These are phyloP conservation scores for Cladophialophora psammophila DNA, from an alignment of 2,329 filamentous ascomycete species.

Conservation along the genomic window DNA sequence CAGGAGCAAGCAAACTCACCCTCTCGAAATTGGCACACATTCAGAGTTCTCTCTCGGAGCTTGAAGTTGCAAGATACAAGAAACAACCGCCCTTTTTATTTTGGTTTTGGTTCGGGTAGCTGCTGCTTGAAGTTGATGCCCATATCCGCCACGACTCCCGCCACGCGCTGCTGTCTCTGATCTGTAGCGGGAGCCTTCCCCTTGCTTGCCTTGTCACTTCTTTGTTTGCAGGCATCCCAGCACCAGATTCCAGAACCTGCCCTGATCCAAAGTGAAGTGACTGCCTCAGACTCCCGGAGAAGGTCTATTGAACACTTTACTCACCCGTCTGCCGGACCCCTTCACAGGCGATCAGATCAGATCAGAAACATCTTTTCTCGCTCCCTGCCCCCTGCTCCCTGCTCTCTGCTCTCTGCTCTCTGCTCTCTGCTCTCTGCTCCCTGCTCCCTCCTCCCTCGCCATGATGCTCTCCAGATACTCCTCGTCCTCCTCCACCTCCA, in stretches of 20 bases:
- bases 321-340: constrained; percentile 27
- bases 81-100: not conserved
- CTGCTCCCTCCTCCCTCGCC: not conserved
- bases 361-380: not conserved
- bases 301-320: constrained; percentile 12
- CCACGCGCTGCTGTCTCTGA: not conserved
- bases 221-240: constrained; percentile 30
- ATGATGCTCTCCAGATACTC: constrained; percentile 30
- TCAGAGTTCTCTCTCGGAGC: no score
- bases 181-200: constrained; percentile 22
- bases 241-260: not conserved
- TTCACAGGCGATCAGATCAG: not conserved
- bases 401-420: not conserved
- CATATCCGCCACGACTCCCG: no score
- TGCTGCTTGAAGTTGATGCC: constrained; percentile 21
- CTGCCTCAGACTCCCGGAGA: constrained; percentile 3
- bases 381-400: not conserved
- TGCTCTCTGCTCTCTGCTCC: not conserved
- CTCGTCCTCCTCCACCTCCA: constrained; percentile 26
- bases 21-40: not conserved
- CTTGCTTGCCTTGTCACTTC: constrained; percentile 11
- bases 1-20: constrained; percentile 29
- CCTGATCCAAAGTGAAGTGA: constrained; percentile 14
- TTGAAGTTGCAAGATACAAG: constrained; percentile 6
- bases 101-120: constrained; percentile 29